Evolutionary conservation across 2,329 filamentous ascomycete genomes (phyloP).

Genomic region (Penicillium sp.): DNA sequence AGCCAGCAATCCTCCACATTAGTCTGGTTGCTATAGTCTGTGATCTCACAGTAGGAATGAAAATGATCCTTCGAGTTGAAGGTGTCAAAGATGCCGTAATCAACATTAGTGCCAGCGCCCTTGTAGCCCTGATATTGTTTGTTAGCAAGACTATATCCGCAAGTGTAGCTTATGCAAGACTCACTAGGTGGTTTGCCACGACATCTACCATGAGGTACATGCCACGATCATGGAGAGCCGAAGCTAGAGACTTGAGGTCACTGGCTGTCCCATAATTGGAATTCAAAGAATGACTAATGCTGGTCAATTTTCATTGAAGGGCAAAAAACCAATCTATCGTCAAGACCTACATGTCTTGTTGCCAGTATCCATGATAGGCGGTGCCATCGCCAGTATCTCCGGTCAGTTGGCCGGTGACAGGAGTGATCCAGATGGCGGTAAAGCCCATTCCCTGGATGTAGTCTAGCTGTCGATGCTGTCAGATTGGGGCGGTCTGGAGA

Average conservation of each 20-base stretch:
- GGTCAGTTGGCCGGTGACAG: constrained; percentile 46
- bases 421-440: constrained; percentile 55
- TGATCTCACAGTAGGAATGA: constrained; percentile 61
- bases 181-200: constrained; percentile 42
- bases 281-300: constrained; percentile 56
- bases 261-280: constrained; percentile 60
- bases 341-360: constrained; percentile 48
- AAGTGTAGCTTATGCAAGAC: not conserved
- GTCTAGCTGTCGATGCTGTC: constrained; percentile 42
- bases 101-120: constrained; percentile 52
- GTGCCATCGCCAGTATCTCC: constrained; percentile 44
- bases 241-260: constrained; percentile 62
- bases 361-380: constrained; percentile 58
- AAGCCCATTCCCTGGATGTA: constrained; percentile 56
- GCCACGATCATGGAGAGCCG: constrained; percentile 57
- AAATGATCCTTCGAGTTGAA: constrained; percentile 63
- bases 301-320: not conserved
- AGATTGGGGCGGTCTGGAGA: not conserved
- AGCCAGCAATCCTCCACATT: constrained; percentile 57
- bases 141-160: no score
- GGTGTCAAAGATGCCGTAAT: constrained; percentile 58
- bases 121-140: constrained; percentile 45
- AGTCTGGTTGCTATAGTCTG: constrained; percentile 57
- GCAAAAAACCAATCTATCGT: not conserved
- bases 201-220: constrained; percentile 68